Conservation (phyloP, 805 yeast species). For the Zygosaccharomyces pseudorouxii region DNA sequence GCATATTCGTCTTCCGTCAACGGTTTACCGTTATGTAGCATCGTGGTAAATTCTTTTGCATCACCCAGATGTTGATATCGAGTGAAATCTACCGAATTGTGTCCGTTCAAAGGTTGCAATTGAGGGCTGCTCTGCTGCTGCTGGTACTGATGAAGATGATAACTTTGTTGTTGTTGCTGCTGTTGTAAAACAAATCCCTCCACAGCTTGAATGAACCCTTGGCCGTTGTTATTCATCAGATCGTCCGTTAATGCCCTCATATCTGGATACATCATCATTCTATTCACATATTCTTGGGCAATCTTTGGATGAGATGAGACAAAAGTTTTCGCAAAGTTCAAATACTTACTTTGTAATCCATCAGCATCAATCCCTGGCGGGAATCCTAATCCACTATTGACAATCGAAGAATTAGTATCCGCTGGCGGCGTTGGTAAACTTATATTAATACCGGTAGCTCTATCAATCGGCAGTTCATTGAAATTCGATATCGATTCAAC, state of each 20-base stretch:
- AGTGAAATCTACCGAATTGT: slow-evolving; percentile 6
- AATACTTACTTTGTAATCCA: slow-evolving; percentile 22
- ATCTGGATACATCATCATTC: slow-evolving; percentile 38
- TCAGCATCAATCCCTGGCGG: slow-evolving; percentile 12
- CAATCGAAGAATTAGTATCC: background rate
- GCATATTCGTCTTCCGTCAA: slow-evolving; percentile 31
- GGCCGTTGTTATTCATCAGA: slow-evolving; percentile 64
- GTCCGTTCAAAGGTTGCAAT: background rate
- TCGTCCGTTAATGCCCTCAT: slow-evolving; percentile 71
- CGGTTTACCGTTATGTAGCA: slow-evolving; percentile 31
- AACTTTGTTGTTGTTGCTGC: background rate
- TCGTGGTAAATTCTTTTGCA: slow-evolving; percentile 28
- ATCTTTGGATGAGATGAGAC: slow-evolving; percentile 34
- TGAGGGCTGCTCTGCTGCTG: background rate
- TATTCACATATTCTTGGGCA: slow-evolving; percentile 33
- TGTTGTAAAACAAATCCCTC: slow-evolving; percentile 60
- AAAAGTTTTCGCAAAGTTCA: slow-evolving; percentile 31
- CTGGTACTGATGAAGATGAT: background rate
- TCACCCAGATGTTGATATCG: slow-evolving; percentile 18
- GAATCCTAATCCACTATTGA: background rate
- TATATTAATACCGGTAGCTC: background rate
- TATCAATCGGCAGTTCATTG: background rate
- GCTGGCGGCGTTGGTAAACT: background rate
- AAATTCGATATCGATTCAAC: background rate
- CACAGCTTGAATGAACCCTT: slow-evolving; percentile 71